Evolutionary conservation across 768 basidiomycete genomes (phyloP).

Genomic region (Leccinum olivaceopallidum): DNA sequence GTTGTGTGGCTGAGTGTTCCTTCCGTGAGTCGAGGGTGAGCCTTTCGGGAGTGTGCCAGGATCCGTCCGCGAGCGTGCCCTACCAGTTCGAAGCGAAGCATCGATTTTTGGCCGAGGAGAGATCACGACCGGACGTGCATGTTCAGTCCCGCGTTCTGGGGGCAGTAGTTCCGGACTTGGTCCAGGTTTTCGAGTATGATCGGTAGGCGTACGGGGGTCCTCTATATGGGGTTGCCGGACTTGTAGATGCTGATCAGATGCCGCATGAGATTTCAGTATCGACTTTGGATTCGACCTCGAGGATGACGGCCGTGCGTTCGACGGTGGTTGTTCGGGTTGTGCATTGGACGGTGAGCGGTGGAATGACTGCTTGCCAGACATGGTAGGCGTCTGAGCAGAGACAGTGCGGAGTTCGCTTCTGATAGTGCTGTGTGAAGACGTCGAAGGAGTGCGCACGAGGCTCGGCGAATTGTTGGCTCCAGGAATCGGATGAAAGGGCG

Average conservation of each 20-base stretch:
- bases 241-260: conserved; percentile 22
- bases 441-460: conserved; percentile 20
- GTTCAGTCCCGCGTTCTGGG: conserved; percentile 11
- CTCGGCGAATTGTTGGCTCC: conserved; percentile 4
- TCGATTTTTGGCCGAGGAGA: conserved; percentile 17
- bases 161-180: conserved; percentile 10
- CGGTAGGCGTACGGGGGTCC: conserved; percentile 2
- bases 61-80: conserved; percentile 33
- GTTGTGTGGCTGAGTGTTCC: conserved; percentile 10
- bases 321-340: conserved; percentile 17
- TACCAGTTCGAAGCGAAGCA: conserved; percentile 17
- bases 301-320: conserved; percentile 16
- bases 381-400: not conserved
- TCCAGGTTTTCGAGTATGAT: conserved; percentile 16
- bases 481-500: conserved; percentile 9
- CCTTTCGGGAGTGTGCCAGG: conserved; percentile 22
- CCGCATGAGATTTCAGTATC: conserved; percentile 26
- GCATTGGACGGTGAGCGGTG: conserved; percentile 14
- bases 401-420: not conserved
- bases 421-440: conserved; percentile 18
- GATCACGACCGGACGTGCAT: not conserved
- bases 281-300: conserved; percentile 36
- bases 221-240: conserved; percentile 11
- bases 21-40: conserved; percentile 6
- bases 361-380: conserved; percentile 5